These are phyloP conservation scores for Xylaria hypoxylon DNA, from an alignment of 2,329 filamentous ascomycete species.

Conservation along the genomic window DNA sequence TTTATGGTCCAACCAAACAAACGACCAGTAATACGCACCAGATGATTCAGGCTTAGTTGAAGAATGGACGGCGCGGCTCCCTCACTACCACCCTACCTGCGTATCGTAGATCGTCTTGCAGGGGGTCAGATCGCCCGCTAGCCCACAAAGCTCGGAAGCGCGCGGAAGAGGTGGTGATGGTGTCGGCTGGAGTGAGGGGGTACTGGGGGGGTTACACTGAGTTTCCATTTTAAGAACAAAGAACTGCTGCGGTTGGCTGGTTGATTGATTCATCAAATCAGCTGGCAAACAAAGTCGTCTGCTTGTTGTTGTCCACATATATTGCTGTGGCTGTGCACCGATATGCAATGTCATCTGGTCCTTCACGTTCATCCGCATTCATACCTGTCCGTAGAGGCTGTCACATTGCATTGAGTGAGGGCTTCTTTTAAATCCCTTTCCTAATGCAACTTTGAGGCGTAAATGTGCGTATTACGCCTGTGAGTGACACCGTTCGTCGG, in stretches of 20 bases:
- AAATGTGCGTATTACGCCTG: background rate
- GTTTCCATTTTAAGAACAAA: slow-evolving; percentile 37
- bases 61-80: background rate
- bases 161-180: slow-evolving; percentile 23
- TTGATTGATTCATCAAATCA: background rate
- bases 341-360: background rate
- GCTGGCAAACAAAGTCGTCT: slow-evolving; percentile 1
- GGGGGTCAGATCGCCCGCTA: background rate
- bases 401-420: background rate
- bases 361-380: background rate
- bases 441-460: slow-evolving; percentile 4
- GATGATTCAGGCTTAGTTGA: background rate
- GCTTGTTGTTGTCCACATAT: background rate
- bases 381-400: background rate
- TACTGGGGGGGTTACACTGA: slow-evolving; percentile 23
- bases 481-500: slow-evolving; percentile 21
- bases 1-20: background rate
- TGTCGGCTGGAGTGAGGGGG: background rate
- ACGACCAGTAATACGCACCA: background rate
- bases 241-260: slow-evolving; percentile 18
- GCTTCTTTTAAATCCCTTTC: background rate
- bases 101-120: background rate
- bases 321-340: slow-evolving; percentile 26
- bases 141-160: slow-evolving; percentile 20
- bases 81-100: background rate